Evolutionary conservation across 768 basidiomycete genomes (phyloP).

Genomic region (Cyathus striatus): DNA sequence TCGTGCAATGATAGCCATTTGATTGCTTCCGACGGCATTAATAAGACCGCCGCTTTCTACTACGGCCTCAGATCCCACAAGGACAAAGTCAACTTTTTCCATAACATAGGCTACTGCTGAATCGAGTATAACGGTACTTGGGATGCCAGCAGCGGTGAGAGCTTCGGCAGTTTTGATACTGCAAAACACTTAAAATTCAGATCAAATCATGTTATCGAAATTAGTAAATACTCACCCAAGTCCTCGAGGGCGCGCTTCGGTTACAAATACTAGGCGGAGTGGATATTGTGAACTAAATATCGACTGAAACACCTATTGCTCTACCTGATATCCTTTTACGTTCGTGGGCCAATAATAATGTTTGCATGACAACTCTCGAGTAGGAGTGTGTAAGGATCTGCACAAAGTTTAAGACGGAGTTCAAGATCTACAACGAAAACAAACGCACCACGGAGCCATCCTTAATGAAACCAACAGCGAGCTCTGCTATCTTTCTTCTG

Average conservation of each 20-base stretch:
- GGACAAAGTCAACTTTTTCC: slow-evolving; percentile 91
- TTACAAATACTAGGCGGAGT: slow-evolving; percentile 76
- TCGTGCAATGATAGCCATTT: slow-evolving; percentile 95
- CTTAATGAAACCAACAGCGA: slow-evolving; percentile 89
- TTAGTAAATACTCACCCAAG: slow-evolving; percentile 58
- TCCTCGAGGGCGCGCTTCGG: slow-evolving; percentile 88
- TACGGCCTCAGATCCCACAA: slow-evolving; percentile 97
- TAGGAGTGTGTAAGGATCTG: slow-evolving; percentile 98
- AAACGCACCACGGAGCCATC: slow-evolving; percentile 82
- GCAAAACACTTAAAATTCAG: slow-evolving; percentile 12
- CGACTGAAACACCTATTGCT: neutral
- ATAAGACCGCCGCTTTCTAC: slow-evolving; percentile 93
- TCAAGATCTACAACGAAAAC: slow-evolving; percentile 5
- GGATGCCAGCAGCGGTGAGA: slow-evolving; percentile 85
- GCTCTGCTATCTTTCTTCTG: slow-evolving; percentile 83
- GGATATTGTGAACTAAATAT: no score
- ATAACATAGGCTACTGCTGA: slow-evolving; percentile 96
- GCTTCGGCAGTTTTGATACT: slow-evolving; percentile 90
- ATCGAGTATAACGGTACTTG: slow-evolving; percentile 92
- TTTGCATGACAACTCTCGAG: slow-evolving; percentile 92
- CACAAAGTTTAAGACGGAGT: slow-evolving; percentile 13
- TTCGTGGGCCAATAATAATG: slow-evolving; percentile 84
- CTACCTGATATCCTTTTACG: slow-evolving; percentile 83
- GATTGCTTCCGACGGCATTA: slow-evolving; percentile 92
- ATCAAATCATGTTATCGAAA: slow-evolving; percentile 7